These are phyloP conservation scores for Rhizophora apiculata DNA, from an alignment of 345 rosid genomes.

Conservation along the genomic window DNA sequence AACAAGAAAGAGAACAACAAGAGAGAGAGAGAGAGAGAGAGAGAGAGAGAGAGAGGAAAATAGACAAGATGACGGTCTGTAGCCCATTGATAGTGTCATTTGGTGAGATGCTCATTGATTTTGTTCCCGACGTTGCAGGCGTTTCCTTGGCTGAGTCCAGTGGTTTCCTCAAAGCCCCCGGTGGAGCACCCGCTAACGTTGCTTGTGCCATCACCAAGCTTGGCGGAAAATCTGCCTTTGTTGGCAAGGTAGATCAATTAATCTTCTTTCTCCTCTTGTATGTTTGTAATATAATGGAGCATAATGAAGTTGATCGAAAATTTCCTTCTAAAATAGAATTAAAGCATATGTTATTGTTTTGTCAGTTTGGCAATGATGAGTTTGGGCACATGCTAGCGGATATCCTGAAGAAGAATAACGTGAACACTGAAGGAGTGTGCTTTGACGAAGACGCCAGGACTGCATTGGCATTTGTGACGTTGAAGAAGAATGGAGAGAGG, in stretches of 20 bases:
- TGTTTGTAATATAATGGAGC: neutral
- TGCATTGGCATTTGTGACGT: conserved; percentile 62
- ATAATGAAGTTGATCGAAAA: neutral
- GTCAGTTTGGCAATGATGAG: conserved; percentile 68
- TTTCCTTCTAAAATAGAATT: too few relatives aligned
- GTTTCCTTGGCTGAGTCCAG: conserved; percentile 64
- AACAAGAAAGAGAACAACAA: neutral
- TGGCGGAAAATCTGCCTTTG: conserved; percentile 58
- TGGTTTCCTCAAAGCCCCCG: conserved; percentile 69
- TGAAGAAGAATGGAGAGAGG: conserved; percentile 57
- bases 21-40: too few relatives aligned
- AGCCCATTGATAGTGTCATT: conserved; percentile 41
- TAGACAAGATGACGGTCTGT: neutral
- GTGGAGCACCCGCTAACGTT: conserved; percentile 77
- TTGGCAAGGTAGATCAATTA: conserved; percentile 48
- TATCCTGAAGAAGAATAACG: conserved; percentile 52
- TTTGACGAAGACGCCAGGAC: conserved; percentile 61
- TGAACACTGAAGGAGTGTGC: conserved; percentile 53
- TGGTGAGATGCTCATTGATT: conserved; percentile 82
- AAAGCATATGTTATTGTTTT: neutral
- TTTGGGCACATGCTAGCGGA: conserved; percentile 69
- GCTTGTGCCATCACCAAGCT: conserved; percentile 73
- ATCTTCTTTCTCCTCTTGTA: neutral
- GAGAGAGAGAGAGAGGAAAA: too few relatives aligned
- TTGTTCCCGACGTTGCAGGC: conserved; percentile 65